Evolutionary conservation across 495 filamentous ascomycete genomes (phyloP).

Genomic region (Aspergillus coremiiformis): DNA sequence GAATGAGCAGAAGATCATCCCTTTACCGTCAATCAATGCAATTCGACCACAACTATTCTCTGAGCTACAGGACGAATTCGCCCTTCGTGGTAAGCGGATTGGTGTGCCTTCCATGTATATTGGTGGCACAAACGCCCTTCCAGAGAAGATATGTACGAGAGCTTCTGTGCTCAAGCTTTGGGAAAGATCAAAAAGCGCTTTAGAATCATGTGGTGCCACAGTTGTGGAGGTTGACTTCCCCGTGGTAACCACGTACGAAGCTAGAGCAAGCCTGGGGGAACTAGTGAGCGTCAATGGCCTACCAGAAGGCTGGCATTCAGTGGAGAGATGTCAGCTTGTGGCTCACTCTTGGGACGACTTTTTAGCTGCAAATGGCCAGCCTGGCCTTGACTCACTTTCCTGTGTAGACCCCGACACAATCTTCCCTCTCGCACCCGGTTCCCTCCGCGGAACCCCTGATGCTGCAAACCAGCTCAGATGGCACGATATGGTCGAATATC

Average conservation of each 20-base stretch:
- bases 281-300: conserved; percentile 27
- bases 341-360: conserved; percentile 34
- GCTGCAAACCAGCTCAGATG: conserved; percentile 26
- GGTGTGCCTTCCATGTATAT: conserved; percentile 33
- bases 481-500: conserved; percentile 30
- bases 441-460: conserved; percentile 23
- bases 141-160: conserved; percentile 21
- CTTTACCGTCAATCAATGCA: conserved; percentile 18
- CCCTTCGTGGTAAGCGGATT: conserved; percentile 24
- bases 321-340: conserved; percentile 29
- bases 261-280: conserved; percentile 21
- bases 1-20: conserved; percentile 25
- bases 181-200: conserved; percentile 16
- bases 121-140: conserved; percentile 17
- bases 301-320: conserved; percentile 25
- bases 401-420: conserved; percentile 25
- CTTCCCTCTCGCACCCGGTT: conserved; percentile 27
- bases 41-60: conserved; percentile 23
- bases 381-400: conserved; percentile 19
- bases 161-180: conserved; percentile 27
- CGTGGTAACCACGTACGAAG: conserved; percentile 25
- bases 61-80: conserved; percentile 11
- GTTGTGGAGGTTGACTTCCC: conserved; percentile 31
- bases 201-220: conserved; percentile 26
- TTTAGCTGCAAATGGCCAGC: conserved; percentile 20